Evolutionary conservation across 2,329 filamentous ascomycete species (phyloP).

Genomic region (Chalara sp.): DNA sequence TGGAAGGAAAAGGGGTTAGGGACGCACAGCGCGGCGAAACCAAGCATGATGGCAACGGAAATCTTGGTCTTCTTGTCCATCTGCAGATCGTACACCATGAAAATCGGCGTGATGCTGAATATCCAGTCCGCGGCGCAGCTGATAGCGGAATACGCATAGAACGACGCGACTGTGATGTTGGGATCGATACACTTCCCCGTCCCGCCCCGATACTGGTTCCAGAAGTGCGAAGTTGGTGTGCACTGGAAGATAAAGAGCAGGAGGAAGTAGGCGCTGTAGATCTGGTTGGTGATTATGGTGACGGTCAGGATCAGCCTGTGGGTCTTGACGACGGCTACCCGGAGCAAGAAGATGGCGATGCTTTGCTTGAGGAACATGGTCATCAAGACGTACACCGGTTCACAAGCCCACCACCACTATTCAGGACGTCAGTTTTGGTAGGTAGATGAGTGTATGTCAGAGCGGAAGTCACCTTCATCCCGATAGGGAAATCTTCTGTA

Average conservation of each 20-base stretch:
- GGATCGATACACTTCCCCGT: slow-evolving; percentile 34
- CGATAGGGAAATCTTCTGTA: background rate
- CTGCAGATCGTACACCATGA: slow-evolving; percentile 43
- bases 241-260: slow-evolving; percentile 45
- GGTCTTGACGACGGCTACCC: slow-evolving; percentile 26
- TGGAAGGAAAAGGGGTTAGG: background rate
- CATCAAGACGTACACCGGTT: slow-evolving; percentile 31
- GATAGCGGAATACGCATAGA: slow-evolving; percentile 39
- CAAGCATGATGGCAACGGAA: slow-evolving; percentile 38
- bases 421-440: background rate
- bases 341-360: slow-evolving; percentile 32
- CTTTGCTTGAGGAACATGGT: slow-evolving; percentile 32
- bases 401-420: slow-evolving; percentile 31
- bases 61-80: slow-evolving; percentile 41
- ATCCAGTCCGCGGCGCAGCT: slow-evolving; percentile 40
- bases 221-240: slow-evolving; percentile 40
- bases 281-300: slow-evolving; percentile 27
- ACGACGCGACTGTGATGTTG: slow-evolving; percentile 34
- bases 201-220: slow-evolving; percentile 33
- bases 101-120: slow-evolving; percentile 42
- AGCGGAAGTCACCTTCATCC: background rate
- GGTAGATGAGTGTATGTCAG: background rate
- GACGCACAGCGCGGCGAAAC: slow-evolving; percentile 42
- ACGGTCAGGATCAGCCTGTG: slow-evolving; percentile 31
- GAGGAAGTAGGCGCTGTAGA: slow-evolving; percentile 35